A percentile compares a stretch with the other conserved stretches of the same genome.
These are phyloP conservation scores for Fusarium camptoceras DNA, from an alignment of 2,329 filamentous ascomycete genomes.

Conservation along the genomic window DNA sequence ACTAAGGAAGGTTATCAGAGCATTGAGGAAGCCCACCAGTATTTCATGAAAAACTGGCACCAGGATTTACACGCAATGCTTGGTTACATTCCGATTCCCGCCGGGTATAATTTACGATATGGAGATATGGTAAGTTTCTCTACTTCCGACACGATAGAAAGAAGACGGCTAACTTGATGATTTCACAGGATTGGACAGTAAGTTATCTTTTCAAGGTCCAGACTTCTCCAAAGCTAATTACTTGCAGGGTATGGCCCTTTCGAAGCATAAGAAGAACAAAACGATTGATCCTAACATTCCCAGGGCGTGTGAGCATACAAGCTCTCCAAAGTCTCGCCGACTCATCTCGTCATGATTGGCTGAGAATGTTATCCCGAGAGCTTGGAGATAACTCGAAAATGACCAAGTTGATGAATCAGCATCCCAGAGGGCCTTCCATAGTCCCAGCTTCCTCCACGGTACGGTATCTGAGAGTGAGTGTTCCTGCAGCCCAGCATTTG, in stretches of 20 bases:
- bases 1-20: background rate
- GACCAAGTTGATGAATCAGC: background rate
- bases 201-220: background rate
- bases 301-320: background rate
- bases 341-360: background rate
- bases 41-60: background rate
- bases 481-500: background rate
- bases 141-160: background rate
- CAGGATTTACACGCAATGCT: background rate
- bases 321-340: background rate
- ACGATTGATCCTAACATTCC: background rate
- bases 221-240: background rate
- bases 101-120: background rate
- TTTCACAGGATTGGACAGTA: background rate
- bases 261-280: background rate
- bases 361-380: background rate
- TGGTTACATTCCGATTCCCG: background rate
- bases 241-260: background rate
- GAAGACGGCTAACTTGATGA: background rate
- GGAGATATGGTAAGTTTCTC: background rate
- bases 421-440: background rate
- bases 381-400: background rate
- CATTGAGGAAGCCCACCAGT: accelerated
- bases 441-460: background rate
- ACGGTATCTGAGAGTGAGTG: background rate